phyloP scores from a whole-genome alignment of 2,329 filamentous ascomycete genomes.

The Trichoderma hamatum region DNA sequence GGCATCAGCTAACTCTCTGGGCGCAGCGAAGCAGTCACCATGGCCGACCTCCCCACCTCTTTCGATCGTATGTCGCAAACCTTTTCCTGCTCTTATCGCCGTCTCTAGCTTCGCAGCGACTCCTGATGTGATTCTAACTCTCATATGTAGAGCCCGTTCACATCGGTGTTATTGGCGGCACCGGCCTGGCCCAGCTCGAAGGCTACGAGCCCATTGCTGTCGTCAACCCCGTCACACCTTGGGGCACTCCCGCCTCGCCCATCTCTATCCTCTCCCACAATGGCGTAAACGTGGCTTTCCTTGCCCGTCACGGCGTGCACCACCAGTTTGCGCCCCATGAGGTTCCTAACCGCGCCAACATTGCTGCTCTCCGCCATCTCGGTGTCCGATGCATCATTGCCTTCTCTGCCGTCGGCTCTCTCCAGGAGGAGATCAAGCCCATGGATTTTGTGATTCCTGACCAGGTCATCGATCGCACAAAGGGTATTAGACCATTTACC shows the following conservation, averaged over 20 bases:
- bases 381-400: constrained; percentile 91
- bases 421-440: constrained; percentile 90
- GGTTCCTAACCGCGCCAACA: constrained; percentile 92
- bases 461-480: constrained; percentile 96
- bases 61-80: constrained; percentile 56
- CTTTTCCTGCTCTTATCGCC: neutral
- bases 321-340: constrained; percentile 93
- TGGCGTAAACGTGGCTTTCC: constrained; percentile 82
- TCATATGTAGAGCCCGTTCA: constrained; percentile 63
- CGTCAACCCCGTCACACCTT: constrained; percentile 79
- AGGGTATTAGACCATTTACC: constrained; percentile 90
- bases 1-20: neutral
- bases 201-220: constrained; percentile 83
- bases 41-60: constrained; percentile 58
- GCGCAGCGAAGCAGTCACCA: constrained; percentile 35
- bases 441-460: constrained; percentile 96
- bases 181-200: constrained; percentile 84
- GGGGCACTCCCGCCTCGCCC: constrained; percentile 75
- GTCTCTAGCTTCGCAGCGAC: neutral
- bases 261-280: constrained; percentile 89
- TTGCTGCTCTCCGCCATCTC: constrained; percentile 89
- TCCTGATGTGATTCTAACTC: neutral
- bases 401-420: constrained; percentile 90
- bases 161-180: constrained; percentile 92
- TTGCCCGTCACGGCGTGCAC: constrained; percentile 86